Base-by-base conservation (phyloP, 192 early-diverging fungal genomes). In the Gorgonomyces haynaldii region DNA sequence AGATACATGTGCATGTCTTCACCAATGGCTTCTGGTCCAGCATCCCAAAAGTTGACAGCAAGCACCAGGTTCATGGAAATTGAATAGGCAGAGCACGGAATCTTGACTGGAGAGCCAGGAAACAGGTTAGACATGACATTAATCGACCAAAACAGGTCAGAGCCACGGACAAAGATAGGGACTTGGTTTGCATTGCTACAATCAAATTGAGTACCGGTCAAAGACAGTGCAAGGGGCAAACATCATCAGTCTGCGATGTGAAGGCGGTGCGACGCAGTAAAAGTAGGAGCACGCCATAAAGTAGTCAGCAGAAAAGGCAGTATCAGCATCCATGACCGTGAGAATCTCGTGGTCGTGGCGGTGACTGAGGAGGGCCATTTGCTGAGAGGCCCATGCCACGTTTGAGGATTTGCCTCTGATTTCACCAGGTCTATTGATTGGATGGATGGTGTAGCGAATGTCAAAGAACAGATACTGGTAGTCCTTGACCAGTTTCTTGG, bases 1-100 rank as follows among this genome's bases (percentile, higher is more conserved):
- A 86, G 61, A 71, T 78, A 81, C 81, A 84, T 86, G 60, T 86
- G 84, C 67, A 86, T 65, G 66, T 86, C 84, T 57, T 86, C 84
- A 19, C 82, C 84, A 27, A 85, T 78, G n/a, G 81, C 69, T 62
- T 86, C 82, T 17, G 76, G 70, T 35, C 79, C 76, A 24, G 78
- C 68, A 57, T 86, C 84, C 84, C 84, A 86, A 53, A 80, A 85
- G 30, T 74, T 72, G 37, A 86, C 82, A 27, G 68, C 37, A 24
- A 78, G 61, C 23, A 76, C 80, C 12, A 86, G 62, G 30, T 82
- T 73, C 81, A 86, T 79, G 5, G 75, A 77, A 31, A 86, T 55
- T 50, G 75, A 74, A 58, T 86, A 86, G 16, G 75, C 82, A 2
- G 84, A 84, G 56, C 84, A 85, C 29, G 84, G 84, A 41, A 85